Percentiles rank a stretch among this genome's conserved stretches.
Evolutionary conservation across 2,329 filamentous ascomycete species (phyloP).

Genomic region (Paramyrothecium roridum): DNA sequence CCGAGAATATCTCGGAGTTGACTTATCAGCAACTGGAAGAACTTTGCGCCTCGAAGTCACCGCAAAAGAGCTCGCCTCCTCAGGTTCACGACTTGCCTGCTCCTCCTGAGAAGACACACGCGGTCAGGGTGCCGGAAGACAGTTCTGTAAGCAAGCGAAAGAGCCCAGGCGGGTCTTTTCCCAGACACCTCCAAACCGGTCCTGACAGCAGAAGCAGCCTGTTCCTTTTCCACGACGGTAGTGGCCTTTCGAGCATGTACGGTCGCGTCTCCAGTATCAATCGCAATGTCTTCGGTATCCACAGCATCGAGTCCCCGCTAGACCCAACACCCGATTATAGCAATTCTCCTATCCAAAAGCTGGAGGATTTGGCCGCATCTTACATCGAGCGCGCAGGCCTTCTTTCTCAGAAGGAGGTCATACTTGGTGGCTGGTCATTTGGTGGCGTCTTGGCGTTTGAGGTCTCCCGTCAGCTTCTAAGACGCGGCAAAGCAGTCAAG

Average conservation of each 20-base stretch:
- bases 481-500: conserved; percentile 30
- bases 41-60: neutral
- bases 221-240: conserved; percentile 25
- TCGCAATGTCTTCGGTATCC: neutral
- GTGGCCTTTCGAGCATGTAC: conserved; percentile 14
- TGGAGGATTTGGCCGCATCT: conserved; percentile 6
- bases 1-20: conserved; percentile 2
- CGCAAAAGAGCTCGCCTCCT: neutral
- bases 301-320: conserved; percentile 6
- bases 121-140: too few relatives aligned
- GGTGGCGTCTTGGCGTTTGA: conserved; percentile 50
- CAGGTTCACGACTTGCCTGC: neutral
- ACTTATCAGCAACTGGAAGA: neutral
- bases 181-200: neutral
- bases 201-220: conserved; percentile 4
- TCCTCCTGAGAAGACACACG: neutral
- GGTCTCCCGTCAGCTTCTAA: conserved; percentile 34
- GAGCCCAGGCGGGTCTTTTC: neutral
- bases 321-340: neutral
- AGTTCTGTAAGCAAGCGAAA: neutral
- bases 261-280: neutral
- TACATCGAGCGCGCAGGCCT: conserved; percentile 14
- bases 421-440: conserved; percentile 51
- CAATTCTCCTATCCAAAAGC: neutral
- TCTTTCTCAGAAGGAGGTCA: conserved; percentile 3